Conservation (phyloP, 2,329 filamentous ascomycete species). For the Sporothrix humicola region DNA sequence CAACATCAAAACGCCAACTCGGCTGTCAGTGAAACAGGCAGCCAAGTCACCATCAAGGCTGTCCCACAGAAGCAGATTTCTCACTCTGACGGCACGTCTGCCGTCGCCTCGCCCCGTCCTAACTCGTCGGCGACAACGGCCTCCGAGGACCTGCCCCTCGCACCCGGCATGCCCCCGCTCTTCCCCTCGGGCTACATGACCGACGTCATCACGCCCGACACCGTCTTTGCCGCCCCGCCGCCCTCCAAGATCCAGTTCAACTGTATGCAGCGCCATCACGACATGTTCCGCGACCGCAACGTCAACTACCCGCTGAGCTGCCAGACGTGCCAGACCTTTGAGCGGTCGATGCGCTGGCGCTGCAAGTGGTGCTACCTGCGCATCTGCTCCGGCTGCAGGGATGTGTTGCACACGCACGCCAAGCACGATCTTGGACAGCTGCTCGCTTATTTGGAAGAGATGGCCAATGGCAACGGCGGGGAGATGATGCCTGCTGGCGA, state of each 20-base stretch:
- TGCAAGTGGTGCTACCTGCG: constrained; percentile 59
- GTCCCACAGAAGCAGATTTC: background rate
- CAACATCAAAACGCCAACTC: background rate
- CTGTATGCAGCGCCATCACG: constrained; percentile 56
- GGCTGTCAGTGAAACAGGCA: constrained; percentile 31
- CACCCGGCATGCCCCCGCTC: constrained; percentile 38
- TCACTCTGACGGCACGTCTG: background rate
- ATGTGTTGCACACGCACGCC: constrained; percentile 49
- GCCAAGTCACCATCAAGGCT: constrained; percentile 34
- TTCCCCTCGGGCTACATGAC: constrained; percentile 41
- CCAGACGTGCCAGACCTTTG: constrained; percentile 57
- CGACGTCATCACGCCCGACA: constrained; percentile 42
- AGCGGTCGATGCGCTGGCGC: constrained; percentile 53
- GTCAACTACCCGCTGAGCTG: constrained; percentile 58
- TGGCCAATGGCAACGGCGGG: background rate
- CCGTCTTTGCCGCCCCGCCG: constrained; percentile 51
- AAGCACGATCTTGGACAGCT: constrained; percentile 53
- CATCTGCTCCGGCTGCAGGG: constrained; percentile 57
- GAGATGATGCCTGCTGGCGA: background rate
- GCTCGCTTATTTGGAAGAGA: constrained; percentile 39
- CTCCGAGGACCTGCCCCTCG: background rate
- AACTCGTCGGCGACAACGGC: background rate
- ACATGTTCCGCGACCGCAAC: constrained; percentile 57
- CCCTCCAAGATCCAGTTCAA: constrained; percentile 50
- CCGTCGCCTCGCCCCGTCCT: background rate